Conservation (phyloP, 2,329 filamentous ascomycete species). For the Colletotrichum karsti region DNA sequence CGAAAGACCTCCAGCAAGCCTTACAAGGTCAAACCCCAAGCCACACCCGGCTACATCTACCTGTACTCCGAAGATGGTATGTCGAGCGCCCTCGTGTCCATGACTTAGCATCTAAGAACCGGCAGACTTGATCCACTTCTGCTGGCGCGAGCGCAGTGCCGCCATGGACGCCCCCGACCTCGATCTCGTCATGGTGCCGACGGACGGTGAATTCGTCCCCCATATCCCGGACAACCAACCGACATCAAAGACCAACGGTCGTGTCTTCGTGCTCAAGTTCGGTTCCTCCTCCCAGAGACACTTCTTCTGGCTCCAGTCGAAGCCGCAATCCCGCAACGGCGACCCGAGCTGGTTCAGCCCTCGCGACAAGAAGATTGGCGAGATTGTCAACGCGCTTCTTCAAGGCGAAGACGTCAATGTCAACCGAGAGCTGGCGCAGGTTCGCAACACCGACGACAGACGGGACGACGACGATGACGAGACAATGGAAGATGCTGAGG, state of each 20-base stretch:
- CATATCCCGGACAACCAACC: conserved; percentile 68
- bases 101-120: neutral
- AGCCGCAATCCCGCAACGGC: conserved; percentile 75
- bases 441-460: conserved; percentile 60
- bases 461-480: conserved; percentile 74
- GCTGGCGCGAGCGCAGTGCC: conserved; percentile 86
- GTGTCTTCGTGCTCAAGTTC: conserved; percentile 94
- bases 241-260: conserved; percentile 78
- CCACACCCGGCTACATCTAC: conserved; percentile 87
- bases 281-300: conserved; percentile 89
- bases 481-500: conserved; percentile 81
- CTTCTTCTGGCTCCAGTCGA: conserved; percentile 96
- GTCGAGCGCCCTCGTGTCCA: conserved; percentile 32
- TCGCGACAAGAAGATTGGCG: conserved; percentile 85
- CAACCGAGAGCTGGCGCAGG: conserved; percentile 72
- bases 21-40: conserved; percentile 76
- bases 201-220: conserved; percentile 86
- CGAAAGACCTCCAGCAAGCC: conserved; percentile 60
- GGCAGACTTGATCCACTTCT: conserved; percentile 90
- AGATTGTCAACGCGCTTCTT: conserved; percentile 84
- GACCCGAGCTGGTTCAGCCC: conserved; percentile 84
- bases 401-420: conserved; percentile 92
- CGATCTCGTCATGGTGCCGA: conserved; percentile 93
- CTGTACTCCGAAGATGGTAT: conserved; percentile 90
- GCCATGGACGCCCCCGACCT: conserved; percentile 78